These are phyloP conservation scores for Aureoboletus auriporus DNA, from an alignment of 768 basidiomycete genomes.

Conservation along the genomic window DNA sequence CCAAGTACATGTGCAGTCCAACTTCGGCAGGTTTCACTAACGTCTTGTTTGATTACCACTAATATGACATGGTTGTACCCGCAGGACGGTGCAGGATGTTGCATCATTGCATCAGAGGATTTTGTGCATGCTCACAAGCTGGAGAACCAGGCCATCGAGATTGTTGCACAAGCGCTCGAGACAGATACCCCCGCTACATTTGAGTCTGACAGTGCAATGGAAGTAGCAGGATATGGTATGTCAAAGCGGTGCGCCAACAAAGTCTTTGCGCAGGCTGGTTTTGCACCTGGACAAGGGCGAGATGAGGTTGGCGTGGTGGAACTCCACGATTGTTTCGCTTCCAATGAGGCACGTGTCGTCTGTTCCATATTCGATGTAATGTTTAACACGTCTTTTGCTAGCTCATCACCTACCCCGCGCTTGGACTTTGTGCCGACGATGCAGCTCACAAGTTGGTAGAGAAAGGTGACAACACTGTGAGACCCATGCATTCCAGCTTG, in stretches of 20 bases:
- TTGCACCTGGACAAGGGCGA: conserved; percentile 55
- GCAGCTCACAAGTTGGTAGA: conserved; percentile 76
- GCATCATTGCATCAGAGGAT: conserved; percentile 72
- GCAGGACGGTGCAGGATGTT: conserved; percentile 74
- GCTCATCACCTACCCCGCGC: conserved; percentile 79
- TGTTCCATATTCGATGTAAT: not conserved
- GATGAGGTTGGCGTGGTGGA: conserved; percentile 82
- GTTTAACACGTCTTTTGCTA: conserved; percentile 20
- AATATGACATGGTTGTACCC: not conserved
- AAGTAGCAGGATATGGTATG: conserved; percentile 80
- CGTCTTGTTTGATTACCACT: not conserved
- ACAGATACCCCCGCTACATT: conserved; percentile 68
- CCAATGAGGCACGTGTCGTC: conserved; percentile 58
- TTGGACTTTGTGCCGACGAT: conserved; percentile 63
- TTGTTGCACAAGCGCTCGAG: conserved; percentile 59
- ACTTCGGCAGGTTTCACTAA: conserved; percentile 51
- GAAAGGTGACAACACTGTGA: conserved; percentile 72
- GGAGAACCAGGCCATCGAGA: conserved; percentile 85
- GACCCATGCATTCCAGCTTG: conserved; percentile 12
- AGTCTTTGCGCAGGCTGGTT: conserved; percentile 69
- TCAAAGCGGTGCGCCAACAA: conserved; percentile 62
- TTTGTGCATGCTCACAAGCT: conserved; percentile 70
- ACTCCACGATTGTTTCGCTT: conserved; percentile 82
- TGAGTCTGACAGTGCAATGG: conserved; percentile 68
- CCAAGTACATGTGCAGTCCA: conserved; percentile 85